Evolutionary conservation across 176 grass and related monocot genomes (phyloP), one percentile per base, ranked within the genome.

Genomic region (Poa annua): DNA sequence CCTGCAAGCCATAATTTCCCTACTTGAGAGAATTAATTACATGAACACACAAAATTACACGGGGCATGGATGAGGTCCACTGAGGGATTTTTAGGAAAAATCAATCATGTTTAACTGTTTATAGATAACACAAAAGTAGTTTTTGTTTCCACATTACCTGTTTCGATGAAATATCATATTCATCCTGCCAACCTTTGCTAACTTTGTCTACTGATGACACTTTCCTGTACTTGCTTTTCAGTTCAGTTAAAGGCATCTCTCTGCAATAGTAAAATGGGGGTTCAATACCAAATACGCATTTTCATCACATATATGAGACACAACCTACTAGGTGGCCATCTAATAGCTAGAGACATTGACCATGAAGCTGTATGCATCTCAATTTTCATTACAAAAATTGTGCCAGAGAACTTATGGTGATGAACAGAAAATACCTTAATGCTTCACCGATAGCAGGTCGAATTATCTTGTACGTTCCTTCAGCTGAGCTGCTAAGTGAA

Each of bases 221-320:
- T 52, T 92, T 99, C 92, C 87, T 91, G 73, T 99, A 99, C 91
- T 99, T 99, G 63, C 81, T 80, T 86, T 90, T 99, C 45, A 99
- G 81, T 84, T 96, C 97, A 81, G 80, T 65, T 61, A 83, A 82
- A 72, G 77, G 74, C 97, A 99, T 99, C 52, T 99, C 97, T 78
- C 97, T 99, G 77, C 57, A 89, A 86, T 84, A 86, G 71, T 80
- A 88, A 66, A 77, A 80, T 66, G 53, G 53, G 77, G 41, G 22
- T 5, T 57, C 80, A 50, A 56, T 15, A 71, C 70, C 73, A 75
- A 65, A 11, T 69, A 70, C 1, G 17, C 75, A 68, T 45, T 33
- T 0, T 1, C 36, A 72, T 47, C 51, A 61, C 74, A 84, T 20
- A 66, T 32, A 75, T 36, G 32, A 71, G 44, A 73, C 38, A 87